Evolutionary conservation across 306 rosid species (phyloP), one percentile per base, ranked within the genome.

Genomic region (Clitoria ternatea): DNA sequence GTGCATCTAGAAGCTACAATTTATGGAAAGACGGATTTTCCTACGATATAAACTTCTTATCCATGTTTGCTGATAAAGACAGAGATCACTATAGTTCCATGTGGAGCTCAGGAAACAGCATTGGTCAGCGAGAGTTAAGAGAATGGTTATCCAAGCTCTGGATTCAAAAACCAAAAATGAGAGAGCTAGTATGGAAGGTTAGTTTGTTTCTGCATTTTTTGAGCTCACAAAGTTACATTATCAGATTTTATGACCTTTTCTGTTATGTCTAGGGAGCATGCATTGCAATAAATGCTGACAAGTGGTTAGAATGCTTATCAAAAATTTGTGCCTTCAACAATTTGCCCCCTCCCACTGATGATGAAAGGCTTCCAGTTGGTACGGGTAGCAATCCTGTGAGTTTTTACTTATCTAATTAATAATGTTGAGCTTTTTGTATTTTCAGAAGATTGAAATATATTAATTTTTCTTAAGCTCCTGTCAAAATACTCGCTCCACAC

Each of bases 341-440:
- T 77, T 67, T 94, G 59, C 81, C 96, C 80, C 75, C 79, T 63
- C 93, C 92, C 60, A 66, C 87, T 18, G 96, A 90, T 49, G 93
- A 85, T 74, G 95, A 94, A 81, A 87, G 89, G 87, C 95, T 94
- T 75, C 99, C 99, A 53, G 95, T 94, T 86, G 99, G 99, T 69
- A 80, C 81, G 39, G 97, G 99, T 64, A 91, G 99, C 84, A 94
- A 94, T 91, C 99, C 97, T 76, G 99, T 94, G 85, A 94, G 98
- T 83, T 66, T 30, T 53, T 22, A 33, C 42, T 60, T 57, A 53
- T 80, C 17, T 62, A 62, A 48, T 69, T 80, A 10, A 47, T 57
- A 50, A 53, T 32, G 56, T 68, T 54, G 32, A 35, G 39, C 32
- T 69, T 11, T 66, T 52, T 66, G 53, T 61, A 27, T 56, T 57